Evolutionary conservation across 2,329 filamentous ascomycete species (phyloP), one percentile per base, ranked within the genome.

Genomic region (Fusarium beomiforme): DNA sequence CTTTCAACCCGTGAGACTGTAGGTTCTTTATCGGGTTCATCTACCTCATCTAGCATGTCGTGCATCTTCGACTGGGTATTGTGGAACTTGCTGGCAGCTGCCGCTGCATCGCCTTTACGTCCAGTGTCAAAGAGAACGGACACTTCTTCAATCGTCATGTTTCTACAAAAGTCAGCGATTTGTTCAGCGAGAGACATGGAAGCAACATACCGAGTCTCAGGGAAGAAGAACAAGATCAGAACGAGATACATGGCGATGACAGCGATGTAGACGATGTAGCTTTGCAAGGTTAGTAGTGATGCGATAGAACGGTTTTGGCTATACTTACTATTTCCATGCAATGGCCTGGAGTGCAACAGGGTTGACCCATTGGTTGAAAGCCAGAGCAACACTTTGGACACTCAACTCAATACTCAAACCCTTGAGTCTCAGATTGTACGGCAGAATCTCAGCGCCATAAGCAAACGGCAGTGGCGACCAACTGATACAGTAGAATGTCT

Each of bases 381-480:
- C 67, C 3, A 72, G 39, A 2, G 69, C 71, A 13, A 76, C 64
- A 29, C 57, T 73, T 17, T 68, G 58, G 11, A 72, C 57, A 31
- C 55, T 60, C 0, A 63, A 14, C 37, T 68, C 63, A 8, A 77
- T 71, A 31, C 70, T 74, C 19, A 77, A 54, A 2, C 76, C 76
- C 46, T 78, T 78, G 23, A 76, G 33, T 11, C 76, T 68, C 3
- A 78, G 65, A 9, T 69, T 71, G 21, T 76, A 78, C 1, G 76
- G 76, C 2, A 78, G 55, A 31, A 78, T 77, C 61, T 78, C 76
- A 12, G 74, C 69, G 0, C 72, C 70, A 46, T 78, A 78, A 1
- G 67, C 68, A 41, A 75, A 71, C 0, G 75, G 67, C 7, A 78
- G 39, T 7, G 76, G 75, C 11, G 75, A 75, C 70, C 76, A 77